These are phyloP conservation scores for Wallacemonas sp. DNA, from an alignment of 208 protist species.

Conservation along the genomic window DNA sequence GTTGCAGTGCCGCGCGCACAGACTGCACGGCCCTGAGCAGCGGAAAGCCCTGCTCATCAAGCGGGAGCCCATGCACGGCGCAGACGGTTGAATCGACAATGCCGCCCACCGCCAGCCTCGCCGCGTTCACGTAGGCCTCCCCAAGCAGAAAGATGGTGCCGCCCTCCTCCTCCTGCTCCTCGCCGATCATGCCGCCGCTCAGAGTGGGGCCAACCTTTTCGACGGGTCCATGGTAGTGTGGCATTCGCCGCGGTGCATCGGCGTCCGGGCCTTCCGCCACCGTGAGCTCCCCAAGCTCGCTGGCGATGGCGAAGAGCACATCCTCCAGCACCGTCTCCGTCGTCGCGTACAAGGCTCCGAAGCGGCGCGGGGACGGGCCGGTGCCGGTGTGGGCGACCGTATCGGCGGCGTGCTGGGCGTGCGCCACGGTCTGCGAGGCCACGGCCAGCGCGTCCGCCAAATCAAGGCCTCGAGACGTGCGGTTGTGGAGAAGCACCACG, in stretches of 20 bases:
- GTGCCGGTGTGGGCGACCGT: neutral
- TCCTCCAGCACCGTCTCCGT: conserved; percentile 10
- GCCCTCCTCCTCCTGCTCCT: too few relatives aligned
- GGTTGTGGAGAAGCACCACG: neutral
- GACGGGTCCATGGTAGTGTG: neutral
- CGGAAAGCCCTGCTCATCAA: conserved; percentile 40
- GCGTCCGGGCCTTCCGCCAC: neutral
- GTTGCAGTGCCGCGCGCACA: conserved; percentile 2
- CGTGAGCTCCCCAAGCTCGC: neutral
- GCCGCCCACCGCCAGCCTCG: conserved; percentile 30
- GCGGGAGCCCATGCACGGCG: conserved; percentile 32
- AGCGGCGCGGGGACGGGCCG: neutral
- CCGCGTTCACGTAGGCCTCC: conserved; percentile 34
- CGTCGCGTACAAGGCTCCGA: conserved; percentile 5
- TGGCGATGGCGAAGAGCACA: conserved; percentile 10
- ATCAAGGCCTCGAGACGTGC: neutral
- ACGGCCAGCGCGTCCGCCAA: conserved; percentile 13
- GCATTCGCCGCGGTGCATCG: neutral
- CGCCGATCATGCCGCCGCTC: too few relatives aligned
- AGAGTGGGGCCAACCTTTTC: too few relatives aligned
- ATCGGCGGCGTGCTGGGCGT: neutral
- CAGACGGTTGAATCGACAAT: conserved; percentile 49
- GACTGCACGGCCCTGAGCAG: conserved; percentile 3
- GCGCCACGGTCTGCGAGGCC: neutral
- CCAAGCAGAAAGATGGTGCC: conserved; percentile 16